Percentiles rank a stretch among this genome's conserved stretches.
Evolutionary conservation across 768 basidiomycete genomes (phyloP).

Genomic region (Trametes gibbosa): DNA sequence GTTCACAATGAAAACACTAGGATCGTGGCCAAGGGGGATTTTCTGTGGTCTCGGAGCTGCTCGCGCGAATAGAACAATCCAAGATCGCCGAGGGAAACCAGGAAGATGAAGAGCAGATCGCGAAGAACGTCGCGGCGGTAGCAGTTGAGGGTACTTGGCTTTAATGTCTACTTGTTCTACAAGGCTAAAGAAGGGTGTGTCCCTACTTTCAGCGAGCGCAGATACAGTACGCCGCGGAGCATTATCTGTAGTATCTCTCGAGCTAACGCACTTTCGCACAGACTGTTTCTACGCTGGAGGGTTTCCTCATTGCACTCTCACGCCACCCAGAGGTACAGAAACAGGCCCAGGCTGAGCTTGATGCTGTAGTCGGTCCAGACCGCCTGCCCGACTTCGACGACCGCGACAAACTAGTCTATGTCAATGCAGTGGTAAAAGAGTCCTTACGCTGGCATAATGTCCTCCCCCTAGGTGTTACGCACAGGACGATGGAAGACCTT

Average conservation of each 20-base stretch:
- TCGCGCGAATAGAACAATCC: neutral
- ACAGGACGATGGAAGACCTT: slow-evolving; percentile 28
- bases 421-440: slow-evolving; percentile 16
- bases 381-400: slow-evolving; percentile 15
- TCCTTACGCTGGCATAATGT: slow-evolving; percentile 16
- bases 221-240: too few species aligned
- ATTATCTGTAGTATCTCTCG: too few species aligned
- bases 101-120: neutral
- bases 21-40: neutral
- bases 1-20: neutral
- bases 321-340: slow-evolving; percentile 7
- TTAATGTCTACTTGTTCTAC: too few species aligned
- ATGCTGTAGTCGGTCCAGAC: slow-evolving; percentile 2
- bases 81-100: neutral
- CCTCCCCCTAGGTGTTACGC: slow-evolving; percentile 17
- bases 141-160: neutral
- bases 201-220: neutral
- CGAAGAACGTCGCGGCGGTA: neutral
- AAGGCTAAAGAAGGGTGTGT: neutral
- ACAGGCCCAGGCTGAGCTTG: neutral
- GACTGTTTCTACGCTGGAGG: neutral
- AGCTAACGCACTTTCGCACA: neutral
- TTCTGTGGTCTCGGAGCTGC: neutral
- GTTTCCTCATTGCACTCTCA: neutral
- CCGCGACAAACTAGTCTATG: slow-evolving; percentile 3